Conservation (phyloP, 352 stramenopile genomes). For the Pythium sp. region DNA sequence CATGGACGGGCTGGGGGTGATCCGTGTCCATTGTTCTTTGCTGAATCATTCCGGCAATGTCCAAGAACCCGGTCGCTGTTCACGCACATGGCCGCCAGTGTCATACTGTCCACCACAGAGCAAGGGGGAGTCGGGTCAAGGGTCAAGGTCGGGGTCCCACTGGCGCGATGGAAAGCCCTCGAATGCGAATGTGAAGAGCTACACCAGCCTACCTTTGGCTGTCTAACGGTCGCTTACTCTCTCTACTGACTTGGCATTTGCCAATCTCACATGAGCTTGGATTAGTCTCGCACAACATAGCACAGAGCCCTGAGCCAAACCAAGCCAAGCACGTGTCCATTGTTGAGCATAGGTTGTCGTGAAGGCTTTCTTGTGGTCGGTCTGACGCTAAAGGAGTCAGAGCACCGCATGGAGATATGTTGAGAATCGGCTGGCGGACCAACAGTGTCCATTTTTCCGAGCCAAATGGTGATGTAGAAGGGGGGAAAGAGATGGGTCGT, state of each 20-base stretch:
- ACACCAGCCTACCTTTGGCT: neutral
- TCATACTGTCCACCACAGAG: conserved; percentile 10
- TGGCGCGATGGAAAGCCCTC: neutral
- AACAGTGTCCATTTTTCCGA: conserved; percentile 13
- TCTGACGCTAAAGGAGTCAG: conserved; percentile 7
- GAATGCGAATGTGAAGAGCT: neutral
- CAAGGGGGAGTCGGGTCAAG: conserved; percentile 4
- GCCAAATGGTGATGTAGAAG: neutral
- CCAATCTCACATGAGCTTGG: neutral
- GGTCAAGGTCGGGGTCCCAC: neutral
- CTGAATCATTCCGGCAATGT: neutral
- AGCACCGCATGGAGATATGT: conserved; percentile 12
- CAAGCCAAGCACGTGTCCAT: neutral
- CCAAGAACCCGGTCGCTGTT: neutral
- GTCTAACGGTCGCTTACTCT: conserved; percentile 4
- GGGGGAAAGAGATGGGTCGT: neutral
- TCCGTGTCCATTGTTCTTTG: neutral
- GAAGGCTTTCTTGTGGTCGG: neutral
- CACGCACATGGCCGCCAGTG: conserved; percentile 6
- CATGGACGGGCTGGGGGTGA: neutral
- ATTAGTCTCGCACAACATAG: neutral
- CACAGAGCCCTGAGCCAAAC: neutral
- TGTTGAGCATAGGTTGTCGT: neutral
- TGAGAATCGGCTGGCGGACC: neutral
- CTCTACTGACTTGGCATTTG: neutral